phyloP scores from a whole-genome alignment of 805 yeast species.

The Saccharomycopsis sp. region DNA sequence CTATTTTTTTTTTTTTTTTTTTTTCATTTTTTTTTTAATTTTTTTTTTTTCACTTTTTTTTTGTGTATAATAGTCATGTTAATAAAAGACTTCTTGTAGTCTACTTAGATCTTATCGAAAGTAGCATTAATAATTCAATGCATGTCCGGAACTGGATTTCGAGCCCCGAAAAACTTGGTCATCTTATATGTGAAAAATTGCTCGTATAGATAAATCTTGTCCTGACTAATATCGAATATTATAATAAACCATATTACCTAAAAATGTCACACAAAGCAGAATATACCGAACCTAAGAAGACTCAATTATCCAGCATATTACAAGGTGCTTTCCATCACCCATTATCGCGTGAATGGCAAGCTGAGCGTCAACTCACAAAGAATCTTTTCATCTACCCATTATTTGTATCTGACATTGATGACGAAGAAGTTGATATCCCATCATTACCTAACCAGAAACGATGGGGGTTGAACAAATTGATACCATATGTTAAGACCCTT shows the following conservation, averaged over 20 bases:
- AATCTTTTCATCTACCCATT: constrained; percentile 90
- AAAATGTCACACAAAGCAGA: constrained; percentile 62
- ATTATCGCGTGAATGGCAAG: constrained; percentile 84
- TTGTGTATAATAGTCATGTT: too few relatives aligned
- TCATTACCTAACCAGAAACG: constrained; percentile 86
- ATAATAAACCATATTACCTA: background rate
- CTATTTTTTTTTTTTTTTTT: constrained; percentile 1
- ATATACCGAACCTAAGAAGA: constrained; percentile 49
- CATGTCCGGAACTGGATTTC: too few relatives aligned
- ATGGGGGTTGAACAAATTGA: constrained; percentile 72
- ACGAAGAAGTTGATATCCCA: constrained; percentile 68
- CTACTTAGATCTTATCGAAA: too few relatives aligned
- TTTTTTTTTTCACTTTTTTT: constrained; percentile 4
- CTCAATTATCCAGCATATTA: constrained; percentile 65
- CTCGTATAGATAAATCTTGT: too few relatives aligned
- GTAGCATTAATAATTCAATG: too few relatives aligned
- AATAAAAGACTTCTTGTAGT: too few relatives aligned
- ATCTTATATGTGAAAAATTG: too few relatives aligned
- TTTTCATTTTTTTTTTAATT: background rate
- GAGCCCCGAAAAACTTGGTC: too few relatives aligned
- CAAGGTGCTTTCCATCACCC: constrained; percentile 96
- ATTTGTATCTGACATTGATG: constrained; percentile 72
- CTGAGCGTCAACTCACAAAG: constrained; percentile 73
- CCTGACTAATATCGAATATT: too few relatives aligned
- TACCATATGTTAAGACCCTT: constrained; percentile 61